phyloP scores from a whole-genome alignment of 1,139 yeast genomes.

The Protomyces inouyei region DNA sequence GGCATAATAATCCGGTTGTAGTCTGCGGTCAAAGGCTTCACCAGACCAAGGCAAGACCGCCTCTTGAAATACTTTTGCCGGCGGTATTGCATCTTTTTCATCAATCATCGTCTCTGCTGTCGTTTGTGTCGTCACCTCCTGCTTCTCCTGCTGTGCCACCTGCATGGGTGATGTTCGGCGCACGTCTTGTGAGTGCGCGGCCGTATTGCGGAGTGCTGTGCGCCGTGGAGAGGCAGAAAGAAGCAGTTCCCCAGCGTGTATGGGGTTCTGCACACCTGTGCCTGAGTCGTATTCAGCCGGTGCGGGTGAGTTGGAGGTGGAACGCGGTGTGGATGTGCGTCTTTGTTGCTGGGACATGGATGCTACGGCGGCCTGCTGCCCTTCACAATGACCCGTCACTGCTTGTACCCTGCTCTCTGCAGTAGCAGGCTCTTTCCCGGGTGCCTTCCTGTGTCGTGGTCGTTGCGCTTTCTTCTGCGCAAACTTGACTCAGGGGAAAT shows the following conservation, averaged over 20 bases:
- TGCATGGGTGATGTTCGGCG: too few relatives aligned
- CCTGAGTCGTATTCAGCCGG: too few relatives aligned
- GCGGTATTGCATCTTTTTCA: neutral
- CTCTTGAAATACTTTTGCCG: neutral
- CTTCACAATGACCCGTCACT: neutral
- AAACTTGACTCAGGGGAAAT: neutral
- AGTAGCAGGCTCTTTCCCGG: neutral
- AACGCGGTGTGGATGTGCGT: too few relatives aligned
- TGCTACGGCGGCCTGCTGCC: neutral
- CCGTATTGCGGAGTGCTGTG: neutral
- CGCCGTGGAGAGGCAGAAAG: neutral
- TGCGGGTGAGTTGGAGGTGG: neutral
- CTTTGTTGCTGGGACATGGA: too few relatives aligned
- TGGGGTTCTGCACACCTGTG: too few relatives aligned
- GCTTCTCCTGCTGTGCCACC: too few relatives aligned
- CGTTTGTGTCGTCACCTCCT: neutral
- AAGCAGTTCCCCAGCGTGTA: too few relatives aligned
- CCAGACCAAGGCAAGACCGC: slow-evolving; percentile 9
- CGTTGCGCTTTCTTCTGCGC: neutral
- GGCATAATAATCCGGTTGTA: slow-evolving; percentile 9
- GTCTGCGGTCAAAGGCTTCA: slow-evolving; percentile 6
- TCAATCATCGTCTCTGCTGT: neutral
- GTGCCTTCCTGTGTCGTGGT: neutral
- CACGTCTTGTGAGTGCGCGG: neutral
- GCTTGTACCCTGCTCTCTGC: neutral